These are phyloP conservation scores for Hemisphaericaspora nanyangensis DNA, from an alignment of 805 yeast genomes.

Conservation along the genomic window DNA sequence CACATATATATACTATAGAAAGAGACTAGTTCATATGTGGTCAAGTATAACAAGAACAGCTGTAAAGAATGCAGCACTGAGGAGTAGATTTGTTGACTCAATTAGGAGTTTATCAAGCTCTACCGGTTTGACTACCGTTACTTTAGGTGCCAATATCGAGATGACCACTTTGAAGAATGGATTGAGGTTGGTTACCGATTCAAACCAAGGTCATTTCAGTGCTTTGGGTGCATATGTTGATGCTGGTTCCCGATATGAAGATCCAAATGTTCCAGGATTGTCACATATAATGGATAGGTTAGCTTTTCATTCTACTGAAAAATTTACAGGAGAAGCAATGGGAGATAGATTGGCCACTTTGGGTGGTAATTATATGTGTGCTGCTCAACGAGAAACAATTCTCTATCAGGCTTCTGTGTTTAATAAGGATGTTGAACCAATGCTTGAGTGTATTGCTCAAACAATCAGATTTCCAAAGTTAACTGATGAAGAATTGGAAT, in stretches of 20 bases:
- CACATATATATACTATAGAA: too few relatives aligned
- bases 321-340: constrained; percentile 63
- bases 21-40: background rate
- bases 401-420: constrained; percentile 94
- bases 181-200: constrained; percentile 75
- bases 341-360: constrained; percentile 67
- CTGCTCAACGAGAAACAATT: constrained; percentile 86
- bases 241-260: constrained; percentile 88
- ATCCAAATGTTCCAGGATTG: constrained; percentile 55
- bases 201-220: constrained; percentile 85
- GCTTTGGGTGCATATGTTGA: constrained; percentile 86
- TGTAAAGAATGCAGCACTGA: background rate
- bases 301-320: constrained; percentile 72
- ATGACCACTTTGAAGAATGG: constrained; percentile 63
- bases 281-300: constrained; percentile 83
- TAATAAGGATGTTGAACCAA: constrained; percentile 74
- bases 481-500: constrained; percentile 65
- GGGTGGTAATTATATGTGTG: constrained; percentile 94
- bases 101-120: background rate
- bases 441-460: constrained; percentile 73
- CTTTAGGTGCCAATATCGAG: constrained; percentile 15
- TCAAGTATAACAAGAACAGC: background rate
- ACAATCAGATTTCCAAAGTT: constrained; percentile 72
- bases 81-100: background rate
- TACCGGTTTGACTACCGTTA: background rate